Evolutionary conservation across 139 green algal species (phyloP).

Genomic region (Picochlorum sp.): DNA sequence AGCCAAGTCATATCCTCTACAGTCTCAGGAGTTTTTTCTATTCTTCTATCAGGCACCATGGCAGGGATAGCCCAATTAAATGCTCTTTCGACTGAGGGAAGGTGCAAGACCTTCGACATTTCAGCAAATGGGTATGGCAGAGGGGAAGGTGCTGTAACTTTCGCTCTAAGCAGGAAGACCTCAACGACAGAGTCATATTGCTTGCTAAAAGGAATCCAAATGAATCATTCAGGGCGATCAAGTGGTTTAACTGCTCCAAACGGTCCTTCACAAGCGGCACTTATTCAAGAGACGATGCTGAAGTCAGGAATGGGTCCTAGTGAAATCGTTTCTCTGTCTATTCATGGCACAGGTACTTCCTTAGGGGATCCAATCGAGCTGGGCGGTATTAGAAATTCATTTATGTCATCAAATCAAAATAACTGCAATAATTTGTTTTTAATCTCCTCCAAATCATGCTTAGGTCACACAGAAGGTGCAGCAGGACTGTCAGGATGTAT

Average conservation of each 20-base stretch:
- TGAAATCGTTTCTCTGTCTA: constrained; percentile 9
- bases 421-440: neutral
- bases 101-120: constrained; percentile 44
- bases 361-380: constrained; percentile 86
- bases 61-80: constrained; percentile 26
- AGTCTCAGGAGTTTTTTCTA: constrained; percentile 17
- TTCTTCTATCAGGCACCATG: constrained; percentile 23
- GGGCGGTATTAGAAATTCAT: constrained; percentile 25
- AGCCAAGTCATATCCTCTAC: constrained; percentile 15
- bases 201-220: constrained; percentile 10
- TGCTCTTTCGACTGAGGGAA: constrained; percentile 17
- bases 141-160: constrained; percentile 24
- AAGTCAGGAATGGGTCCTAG: neutral
- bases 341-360: constrained; percentile 74
- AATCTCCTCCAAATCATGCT: neutral
- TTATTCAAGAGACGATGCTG: constrained; percentile 25
- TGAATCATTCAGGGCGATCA: constrained; percentile 44
- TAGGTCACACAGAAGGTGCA: constrained; percentile 44
- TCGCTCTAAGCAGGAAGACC: neutral
- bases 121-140: constrained; percentile 40
- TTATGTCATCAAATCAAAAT: neutral
- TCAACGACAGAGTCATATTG: neutral
- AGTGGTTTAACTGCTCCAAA: constrained; percentile 45
- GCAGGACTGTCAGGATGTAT: constrained; percentile 54
- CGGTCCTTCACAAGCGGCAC: constrained; percentile 34